phyloP scores from a whole-genome alignment of 1,139 yeast species.

The Scheffersomyces quercinus region DNA sequence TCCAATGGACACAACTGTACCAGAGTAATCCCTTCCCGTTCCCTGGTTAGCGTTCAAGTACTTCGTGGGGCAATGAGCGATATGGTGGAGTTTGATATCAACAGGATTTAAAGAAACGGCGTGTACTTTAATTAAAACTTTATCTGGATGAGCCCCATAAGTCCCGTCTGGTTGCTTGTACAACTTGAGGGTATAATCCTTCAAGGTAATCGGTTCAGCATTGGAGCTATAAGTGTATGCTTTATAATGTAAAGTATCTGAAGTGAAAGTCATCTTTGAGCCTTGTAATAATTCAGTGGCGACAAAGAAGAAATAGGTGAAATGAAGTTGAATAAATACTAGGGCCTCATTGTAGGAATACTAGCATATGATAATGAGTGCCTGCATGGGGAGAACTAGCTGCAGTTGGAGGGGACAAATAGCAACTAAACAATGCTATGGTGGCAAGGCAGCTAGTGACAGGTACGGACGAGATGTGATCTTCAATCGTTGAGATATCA shows the following conservation, averaged over 20 bases:
- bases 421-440: too few relatives aligned
- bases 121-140: slow-evolving; percentile 58
- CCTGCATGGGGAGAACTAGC: too few relatives aligned
- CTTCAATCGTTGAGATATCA: too few relatives aligned
- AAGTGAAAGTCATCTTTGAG: slow-evolving; percentile 14
- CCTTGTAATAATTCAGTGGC: too few relatives aligned
- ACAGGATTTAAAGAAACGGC: slow-evolving; percentile 69
- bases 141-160: slow-evolving; percentile 37
- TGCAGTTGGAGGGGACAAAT: too few relatives aligned
- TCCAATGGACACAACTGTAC: slow-evolving; percentile 63
- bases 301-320: too few relatives aligned
- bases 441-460: too few relatives aligned
- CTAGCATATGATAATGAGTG: too few relatives aligned
- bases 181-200: slow-evolving; percentile 18
- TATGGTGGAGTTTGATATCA: slow-evolving; percentile 53
- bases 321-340: too few relatives aligned
- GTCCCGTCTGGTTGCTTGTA: slow-evolving; percentile 32
- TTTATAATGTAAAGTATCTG: slow-evolving; percentile 15
- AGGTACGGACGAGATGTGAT: too few relatives aligned
- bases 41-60: slow-evolving; percentile 45
- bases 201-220: slow-evolving; percentile 12
- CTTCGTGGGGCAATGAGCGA: slow-evolving; percentile 22
- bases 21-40: slow-evolving; percentile 70
- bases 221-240: slow-evolving; percentile 18
- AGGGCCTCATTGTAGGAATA: too few relatives aligned